phyloP scores from a whole-genome alignment of 352 stramenopile species.

The Globisporangium heterothallicum region DNA sequence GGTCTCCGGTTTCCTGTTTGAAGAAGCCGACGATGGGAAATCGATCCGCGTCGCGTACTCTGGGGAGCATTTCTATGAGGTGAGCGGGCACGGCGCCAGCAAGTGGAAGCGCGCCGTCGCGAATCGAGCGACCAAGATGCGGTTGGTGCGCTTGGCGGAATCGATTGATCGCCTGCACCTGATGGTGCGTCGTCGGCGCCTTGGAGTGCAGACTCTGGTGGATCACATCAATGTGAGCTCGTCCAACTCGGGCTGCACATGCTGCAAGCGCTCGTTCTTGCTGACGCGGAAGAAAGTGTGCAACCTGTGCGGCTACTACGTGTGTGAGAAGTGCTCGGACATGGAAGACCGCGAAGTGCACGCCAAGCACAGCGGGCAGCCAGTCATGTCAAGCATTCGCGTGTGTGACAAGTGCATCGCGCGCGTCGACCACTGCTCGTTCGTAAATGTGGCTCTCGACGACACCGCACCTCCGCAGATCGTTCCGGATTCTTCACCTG shows the following conservation, averaged over 20 bases:
- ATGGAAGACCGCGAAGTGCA: constrained; percentile 10
- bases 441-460: background rate
- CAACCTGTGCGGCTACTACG: constrained; percentile 13
- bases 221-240: constrained; percentile 9
- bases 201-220: constrained; percentile 10
- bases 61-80: constrained; percentile 19
- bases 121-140: background rate
- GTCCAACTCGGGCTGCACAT: constrained; percentile 9
- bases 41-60: constrained; percentile 39
- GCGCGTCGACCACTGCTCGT: background rate
- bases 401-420: background rate
- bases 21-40: constrained; percentile 25
- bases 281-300: constrained; percentile 6
- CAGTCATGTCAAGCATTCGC: background rate
- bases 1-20: constrained; percentile 38
- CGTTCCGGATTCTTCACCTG: background rate
- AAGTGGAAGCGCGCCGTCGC: background rate
- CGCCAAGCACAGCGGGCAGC: too few relatives aligned
- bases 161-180: constrained; percentile 4
- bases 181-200: constrained; percentile 6
- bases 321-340: constrained; percentile 9
- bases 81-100: background rate
- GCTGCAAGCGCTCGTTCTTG: constrained; percentile 10
- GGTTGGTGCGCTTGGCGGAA: constrained; percentile 1
- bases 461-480: background rate